Base-by-base conservation (phyloP, 345 rosid species). In the Hibiscus trionum region DNA sequence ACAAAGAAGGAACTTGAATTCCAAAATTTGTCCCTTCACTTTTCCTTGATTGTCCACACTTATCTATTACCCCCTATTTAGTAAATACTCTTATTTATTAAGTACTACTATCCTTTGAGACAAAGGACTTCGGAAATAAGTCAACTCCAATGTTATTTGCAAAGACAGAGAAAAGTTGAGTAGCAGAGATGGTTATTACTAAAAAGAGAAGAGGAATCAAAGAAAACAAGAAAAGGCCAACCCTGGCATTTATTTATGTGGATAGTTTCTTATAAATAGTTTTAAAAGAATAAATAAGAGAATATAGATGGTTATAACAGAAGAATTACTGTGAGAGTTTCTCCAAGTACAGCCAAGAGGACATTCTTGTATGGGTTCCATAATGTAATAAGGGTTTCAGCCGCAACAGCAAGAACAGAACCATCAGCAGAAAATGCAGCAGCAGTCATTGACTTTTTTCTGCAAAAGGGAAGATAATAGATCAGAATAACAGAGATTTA, bases 371-470 rank as follows among this genome's bases (percentile, higher is more conserved):
- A 85, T 4, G 97, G 96, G 74, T 95, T 91, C 99, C 99, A 92
- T 60, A 95, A 79, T 7, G 98, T 95, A 71, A 95, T 88, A 56
- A 85, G 82, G 75, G 90, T 88, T 83, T 92, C 97, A 61, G 97
- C 98, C 0, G 97, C 97, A 86, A 92, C 93, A 63, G 98, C 99
- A 7, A 95, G 92, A 76, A 95, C 93, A 74, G 97, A 84, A 82
- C 99, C 99, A 82, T 95, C 99, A 1, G 84, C 81, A 74, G 99
- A 95, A 84, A 95, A 95, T 49, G 94, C 78, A 70, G 96, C 99
- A 74, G 99, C 97, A 35, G 96, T 90, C 96, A 92, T 85, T 21
- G 92, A 91, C 80, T 78, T 90, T 77, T 85, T 95, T 73, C 99
- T 95, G 86, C 72, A 73, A 77, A 26, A 42, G 53, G 47, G 73